Base-by-base conservation (phyloP, 805 yeast species). In the Saccharomycopsis capsularis region DNA sequence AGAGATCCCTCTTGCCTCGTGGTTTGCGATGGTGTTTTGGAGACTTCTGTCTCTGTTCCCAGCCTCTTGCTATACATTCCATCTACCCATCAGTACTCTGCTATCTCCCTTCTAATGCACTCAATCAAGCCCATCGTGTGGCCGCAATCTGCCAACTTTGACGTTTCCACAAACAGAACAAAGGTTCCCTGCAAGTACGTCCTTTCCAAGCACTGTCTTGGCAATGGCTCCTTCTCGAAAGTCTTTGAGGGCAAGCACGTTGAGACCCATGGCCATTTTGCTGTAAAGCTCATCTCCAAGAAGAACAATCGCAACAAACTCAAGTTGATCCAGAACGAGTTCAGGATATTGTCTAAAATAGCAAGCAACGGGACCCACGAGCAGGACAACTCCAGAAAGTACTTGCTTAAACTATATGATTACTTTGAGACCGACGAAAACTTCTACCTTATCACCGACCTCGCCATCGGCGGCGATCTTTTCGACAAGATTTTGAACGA, bases 391-490 rank as follows among this genome's bases (percentile, higher is more conserved):
- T 13, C 55, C 18, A 44, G 43, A 24, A 57, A 72, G 21, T 78
- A 81, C 59, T 71, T 84, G 13, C 65, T 83, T 47, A 81, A 81
- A 36, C 63, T 83, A 45, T 70, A 78, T 7, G 90, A 83, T 64
- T 79, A 74, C 63, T 84, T 83, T 60, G 89, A 84, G 60, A 84
- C 91, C 0, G 67, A 69, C 3, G 74, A 77, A 48, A 68, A 71
- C 56, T 65, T 77, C 34, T 76, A 67, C 44, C 59, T 84, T 42
- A 76, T 83, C 38, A 82, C 89, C 1, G 85, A 82, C 56, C 65
- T 83, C 41, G 86, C 88, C 37, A 63, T 63, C 13, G 84, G 85
- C 15, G 84, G 85, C 22, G 91, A 83, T 57, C 67, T 84, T 42
- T 83, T 79, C 58, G 83, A 81, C 55, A 66, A 76, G 30, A 76